These are phyloP conservation scores for Leptomonas seymouri DNA, from an alignment of 208 protist species.

Conservation along the genomic window DNA sequence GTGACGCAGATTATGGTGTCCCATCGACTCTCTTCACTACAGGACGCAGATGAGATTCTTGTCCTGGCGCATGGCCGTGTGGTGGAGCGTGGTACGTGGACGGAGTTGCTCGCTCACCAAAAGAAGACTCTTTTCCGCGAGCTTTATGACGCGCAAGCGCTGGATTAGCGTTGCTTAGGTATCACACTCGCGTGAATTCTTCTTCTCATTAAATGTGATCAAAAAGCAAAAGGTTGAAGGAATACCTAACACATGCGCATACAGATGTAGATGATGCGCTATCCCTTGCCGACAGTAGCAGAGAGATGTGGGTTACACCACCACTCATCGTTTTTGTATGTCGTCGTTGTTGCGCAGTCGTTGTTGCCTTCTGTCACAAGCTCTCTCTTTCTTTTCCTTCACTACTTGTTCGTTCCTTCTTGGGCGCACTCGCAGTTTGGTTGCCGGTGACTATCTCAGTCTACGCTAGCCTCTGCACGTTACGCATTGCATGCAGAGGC, in stretches of 20 bases:
- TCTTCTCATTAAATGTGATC: background rate
- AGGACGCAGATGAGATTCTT: slow-evolving; percentile 53
- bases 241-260: no score
- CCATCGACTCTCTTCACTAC: slow-evolving; percentile 66
- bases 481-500: background rate
- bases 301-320: no score
- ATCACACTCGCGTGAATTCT: background rate
- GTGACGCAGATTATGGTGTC: slow-evolving; percentile 51
- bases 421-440: background rate
- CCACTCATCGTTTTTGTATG: no score
- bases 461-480: background rate
- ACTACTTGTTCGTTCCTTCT: background rate
- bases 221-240: no score
- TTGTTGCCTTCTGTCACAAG: no score
- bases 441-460: background rate
- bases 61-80: slow-evolving; percentile 60
- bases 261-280: no score
- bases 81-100: slow-evolving; percentile 64
- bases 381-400: background rate
- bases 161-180: background rate
- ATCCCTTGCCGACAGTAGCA: no score
- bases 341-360: no score
- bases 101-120: slow-evolving; percentile 28
- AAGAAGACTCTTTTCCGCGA: slow-evolving; percentile 30
- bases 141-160: slow-evolving; percentile 11